Base-by-base conservation (phyloP, 2,329 filamentous ascomycete species). In the Hymenoscyphus fraxineus region DNA sequence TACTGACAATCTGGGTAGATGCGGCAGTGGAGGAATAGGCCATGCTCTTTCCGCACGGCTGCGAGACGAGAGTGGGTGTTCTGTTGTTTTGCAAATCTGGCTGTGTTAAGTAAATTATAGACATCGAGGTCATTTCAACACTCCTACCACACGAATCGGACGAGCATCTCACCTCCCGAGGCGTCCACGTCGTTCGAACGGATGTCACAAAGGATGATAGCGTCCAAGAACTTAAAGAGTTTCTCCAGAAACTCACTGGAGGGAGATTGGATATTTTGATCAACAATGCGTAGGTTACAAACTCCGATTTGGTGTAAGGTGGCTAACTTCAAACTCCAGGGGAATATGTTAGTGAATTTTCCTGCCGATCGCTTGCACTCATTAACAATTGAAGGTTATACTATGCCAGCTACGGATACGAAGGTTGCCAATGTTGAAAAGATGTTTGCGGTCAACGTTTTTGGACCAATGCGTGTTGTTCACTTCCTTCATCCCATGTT, bases 401-500 rank as follows among this genome's bases (percentile, higher is more conserved):
- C 47, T 22, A 54, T 54, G 47, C 47, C 47, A 27, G 47, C 47
- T 22, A 54, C 47, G 22, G 47, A 54, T 54, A 54, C 47, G 22
- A 22, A 54, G 10, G 47, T 54, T 54, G 47, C 47, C 19, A 54
- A 54, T 22, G 47, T 54, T 19, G 47, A 54, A 22, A 54, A 54
- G 19, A 54, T 54, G 47, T 54, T 54, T 54, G 47, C 47, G 7
- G 47, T 54, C 9, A 54, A 54, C 47, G 39, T 59, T 22, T 27
- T 59, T 15, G 58, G 58, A 16, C 35, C 38, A 7, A 59, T 59
- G 58, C 13, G 39, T 22, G 32, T 59, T 10, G 19, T 40, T n/a
- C 32, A 59, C 35, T 39, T 40, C 7, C 38, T 59, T n/a, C 39
- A 68, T 15, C 67, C 70, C n/a, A 54, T 74, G 15, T 41, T 64